Conservation (phyloP, 2,329 filamentous ascomycete genomes). For the Neofusicoccum kwambonambiense region DNA sequence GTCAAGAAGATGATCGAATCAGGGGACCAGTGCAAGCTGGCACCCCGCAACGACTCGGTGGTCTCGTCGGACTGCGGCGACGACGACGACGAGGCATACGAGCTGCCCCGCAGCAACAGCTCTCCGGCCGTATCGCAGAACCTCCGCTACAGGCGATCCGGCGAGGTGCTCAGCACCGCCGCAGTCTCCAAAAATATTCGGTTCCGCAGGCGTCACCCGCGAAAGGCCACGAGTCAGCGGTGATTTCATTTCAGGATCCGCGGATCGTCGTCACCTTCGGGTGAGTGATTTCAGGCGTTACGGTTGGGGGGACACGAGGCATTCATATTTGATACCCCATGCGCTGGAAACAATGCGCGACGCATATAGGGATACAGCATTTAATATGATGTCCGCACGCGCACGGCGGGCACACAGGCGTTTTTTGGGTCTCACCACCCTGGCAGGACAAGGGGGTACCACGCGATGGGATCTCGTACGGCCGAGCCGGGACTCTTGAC, state of each 20-base stretch:
- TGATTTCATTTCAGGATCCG: constrained; percentile 11
- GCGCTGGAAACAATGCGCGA: constrained; percentile 16
- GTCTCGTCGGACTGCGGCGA: constrained; percentile 10
- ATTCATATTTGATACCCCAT: constrained; percentile 18
- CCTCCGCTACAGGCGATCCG: constrained; percentile 28
- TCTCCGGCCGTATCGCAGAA: constrained; percentile 20
- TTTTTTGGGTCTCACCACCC: constrained; percentile 12
- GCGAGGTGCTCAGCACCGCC: constrained; percentile 28
- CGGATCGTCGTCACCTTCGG: neutral
- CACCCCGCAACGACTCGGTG: constrained; percentile 19
- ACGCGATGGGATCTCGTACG: neutral
- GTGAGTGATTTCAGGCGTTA: constrained; percentile 11
- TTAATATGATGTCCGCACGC: constrained; percentile 15
- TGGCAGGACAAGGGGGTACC: constrained; percentile 5
- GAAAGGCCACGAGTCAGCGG: constrained; percentile 8
- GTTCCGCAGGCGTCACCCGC: constrained; percentile 31
- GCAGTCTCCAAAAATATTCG: constrained; percentile 32
- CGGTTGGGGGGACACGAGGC: constrained; percentile 13
- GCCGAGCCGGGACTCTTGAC: constrained; percentile 1
- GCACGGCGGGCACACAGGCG: constrained; percentile 11
- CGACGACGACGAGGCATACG: constrained; percentile 32
- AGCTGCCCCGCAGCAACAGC: constrained; percentile 32
- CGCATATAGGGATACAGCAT: constrained; percentile 15
- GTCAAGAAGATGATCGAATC: constrained; percentile 43
- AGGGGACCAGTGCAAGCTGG: constrained; percentile 41